Conservation (phyloP, 179 eudicot species). For the Patellifolia procumbens region DNA sequence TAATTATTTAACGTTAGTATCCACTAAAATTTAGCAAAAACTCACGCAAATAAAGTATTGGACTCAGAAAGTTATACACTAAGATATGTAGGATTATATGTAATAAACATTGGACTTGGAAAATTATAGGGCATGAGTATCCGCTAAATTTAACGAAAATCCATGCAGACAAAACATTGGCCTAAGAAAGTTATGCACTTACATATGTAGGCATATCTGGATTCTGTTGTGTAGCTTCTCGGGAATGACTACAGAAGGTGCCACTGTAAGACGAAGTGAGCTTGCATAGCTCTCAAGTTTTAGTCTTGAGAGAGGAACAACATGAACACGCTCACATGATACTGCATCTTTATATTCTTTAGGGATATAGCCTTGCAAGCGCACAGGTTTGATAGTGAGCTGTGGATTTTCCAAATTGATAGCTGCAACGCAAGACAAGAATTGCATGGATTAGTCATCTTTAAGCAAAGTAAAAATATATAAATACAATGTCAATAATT, state of each 20-base stretch:
- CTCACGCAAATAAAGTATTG: not conserved
- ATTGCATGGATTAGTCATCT: conserved; percentile 6
- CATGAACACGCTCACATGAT: conserved; percentile 62
- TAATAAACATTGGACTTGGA: too few species aligned
- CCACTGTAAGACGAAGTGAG: conserved; percentile 59
- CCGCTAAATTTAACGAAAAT: not conserved
- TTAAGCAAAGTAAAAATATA: not conserved
- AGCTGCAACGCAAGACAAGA: conserved; percentile 51
- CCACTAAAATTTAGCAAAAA: not conserved
- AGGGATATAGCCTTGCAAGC: conserved; percentile 35
- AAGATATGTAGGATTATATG: conserved; percentile 78
- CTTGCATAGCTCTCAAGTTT: conserved; percentile 69
- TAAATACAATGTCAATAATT: not conserved
- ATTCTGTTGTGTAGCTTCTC: conserved; percentile 67
- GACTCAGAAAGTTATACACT: conserved; percentile 25
- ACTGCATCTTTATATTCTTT: conserved; percentile 55
- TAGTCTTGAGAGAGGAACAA: conserved; percentile 67
- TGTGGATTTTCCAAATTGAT: conserved; percentile 58
- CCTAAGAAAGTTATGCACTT: conserved; percentile 27
- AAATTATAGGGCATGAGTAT: not conserved
- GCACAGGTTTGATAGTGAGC: conserved; percentile 51
- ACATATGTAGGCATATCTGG: conserved; percentile 84
- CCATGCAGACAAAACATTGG: not conserved
- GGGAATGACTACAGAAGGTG: conserved; percentile 78
- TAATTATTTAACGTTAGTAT: conserved; percentile 8